Evolutionary conservation across 2,329 filamentous ascomycete genomes (phyloP), one percentile per base, ranked within the genome.

Genomic region (Fusarium falciforme): DNA sequence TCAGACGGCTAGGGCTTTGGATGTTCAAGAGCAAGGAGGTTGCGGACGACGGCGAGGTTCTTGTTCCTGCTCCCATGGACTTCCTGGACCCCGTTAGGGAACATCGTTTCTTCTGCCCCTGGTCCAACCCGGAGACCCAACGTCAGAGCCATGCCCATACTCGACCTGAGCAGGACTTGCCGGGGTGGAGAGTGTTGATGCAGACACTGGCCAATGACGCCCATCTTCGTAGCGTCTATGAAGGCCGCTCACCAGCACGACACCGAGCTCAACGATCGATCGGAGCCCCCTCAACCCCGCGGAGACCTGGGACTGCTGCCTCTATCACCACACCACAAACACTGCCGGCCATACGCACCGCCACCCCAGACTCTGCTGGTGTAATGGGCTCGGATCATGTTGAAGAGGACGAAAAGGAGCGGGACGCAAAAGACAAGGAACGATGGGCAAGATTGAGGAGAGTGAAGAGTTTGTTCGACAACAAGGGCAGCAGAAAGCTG

Each of bases 1-100:
- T 97, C 79, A 91, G 96, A 68, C 91, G 95, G 2, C 87, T 98
- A 0, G 96, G 96, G 0, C 87, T 99, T 3, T 99, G 96, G 96
- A 93, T 99, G 86, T 98, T 97, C 81, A 93, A 91, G 78, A 92
- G 91, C 81, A 95, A 92, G 82, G 89, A 90, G 77, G 88, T 93
- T 33, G 88, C 90, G 67, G 84, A 85, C 2, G 82, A 84, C 17
- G 87, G 87, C 0, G 82, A 87, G 38, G 83, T 91, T 11, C 82
- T 92, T 12, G 86, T 89, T 6, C 87, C 89, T 1, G 89, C 91
- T 4, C 88, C 89, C 2, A 92, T 93, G 87, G 88, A 90, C 74
- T 86, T 89, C 65, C 86, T 96, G 2, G 91, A 96, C 78, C 90
- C 91, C 6, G 83, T 92, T 2, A 87, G 88, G 6, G 93, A 95